These are phyloP conservation scores for Petunia secreta DNA, from an alignment of 257 asterid genomes.

Conservation along the genomic window DNA sequence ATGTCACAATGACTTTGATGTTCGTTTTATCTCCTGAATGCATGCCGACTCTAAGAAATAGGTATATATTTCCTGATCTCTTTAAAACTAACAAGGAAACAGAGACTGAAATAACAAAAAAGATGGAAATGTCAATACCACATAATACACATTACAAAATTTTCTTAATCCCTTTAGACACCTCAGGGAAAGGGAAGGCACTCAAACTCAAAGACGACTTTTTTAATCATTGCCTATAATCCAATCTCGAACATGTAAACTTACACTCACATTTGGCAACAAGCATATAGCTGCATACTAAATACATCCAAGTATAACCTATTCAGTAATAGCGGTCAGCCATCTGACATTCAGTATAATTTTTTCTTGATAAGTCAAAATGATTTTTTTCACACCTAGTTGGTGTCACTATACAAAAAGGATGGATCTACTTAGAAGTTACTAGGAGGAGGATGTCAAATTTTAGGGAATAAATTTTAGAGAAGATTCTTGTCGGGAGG, in stretches of 20 bases:
- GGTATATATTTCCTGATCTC: background rate
- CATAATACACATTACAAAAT: background rate
- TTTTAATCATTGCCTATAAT: slow-evolving; percentile 4
- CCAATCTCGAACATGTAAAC: background rate
- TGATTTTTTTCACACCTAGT: background rate
- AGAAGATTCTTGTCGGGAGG: background rate
- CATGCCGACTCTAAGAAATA: background rate
- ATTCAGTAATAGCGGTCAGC: background rate
- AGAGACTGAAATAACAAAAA: background rate
- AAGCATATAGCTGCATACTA: background rate
- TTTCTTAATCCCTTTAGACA: background rate
- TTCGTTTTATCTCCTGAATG: background rate
- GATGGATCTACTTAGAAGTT: slow-evolving; percentile 13
- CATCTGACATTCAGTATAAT: background rate
- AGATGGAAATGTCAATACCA: background rate
- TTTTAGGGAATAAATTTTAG: slow-evolving; percentile 9
- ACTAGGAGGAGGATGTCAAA: slow-evolving; percentile 6
- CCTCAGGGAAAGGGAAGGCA: background rate
- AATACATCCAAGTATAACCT: slow-evolving; percentile 1
- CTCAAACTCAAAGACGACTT: background rate
- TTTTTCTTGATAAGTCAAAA: background rate
- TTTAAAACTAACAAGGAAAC: slow-evolving; percentile 11
- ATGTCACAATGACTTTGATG: slow-evolving; percentile 16
- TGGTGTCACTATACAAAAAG: background rate
- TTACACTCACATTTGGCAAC: background rate